phyloP scores from a whole-genome alignment of 129 eudicot species.

The Escallonia herrerae region DNA sequence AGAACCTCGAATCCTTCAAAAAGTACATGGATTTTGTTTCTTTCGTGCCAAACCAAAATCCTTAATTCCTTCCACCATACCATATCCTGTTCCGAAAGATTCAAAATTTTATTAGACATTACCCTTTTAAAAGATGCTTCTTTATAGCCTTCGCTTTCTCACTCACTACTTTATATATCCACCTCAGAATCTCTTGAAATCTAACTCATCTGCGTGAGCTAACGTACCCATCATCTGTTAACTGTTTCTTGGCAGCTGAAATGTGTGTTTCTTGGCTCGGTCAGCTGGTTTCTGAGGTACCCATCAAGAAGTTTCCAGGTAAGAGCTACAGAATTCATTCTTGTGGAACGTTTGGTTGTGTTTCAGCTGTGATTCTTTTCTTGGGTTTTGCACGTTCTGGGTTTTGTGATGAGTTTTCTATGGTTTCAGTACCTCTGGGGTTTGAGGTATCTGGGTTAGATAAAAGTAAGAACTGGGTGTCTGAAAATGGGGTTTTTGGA shows the following conservation, averaged over 20 bases:
- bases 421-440: conserved; percentile 46
- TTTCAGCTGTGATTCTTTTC: conserved; percentile 24
- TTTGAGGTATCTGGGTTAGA: conserved; percentile 49
- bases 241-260: conserved; percentile 26
- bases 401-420: conserved; percentile 30
- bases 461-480: conserved; percentile 37
- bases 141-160: conserved; percentile 29
- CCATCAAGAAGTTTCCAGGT: conserved; percentile 40
- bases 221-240: conserved; percentile 1
- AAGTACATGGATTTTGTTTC: conserved; percentile 33
- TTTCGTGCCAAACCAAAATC: conserved; percentile 1
- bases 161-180: conserved; percentile 25
- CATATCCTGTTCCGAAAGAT: conserved; percentile 23
- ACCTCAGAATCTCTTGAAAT: conserved; percentile 32
- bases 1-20: conserved; percentile 33
- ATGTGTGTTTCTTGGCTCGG: conserved; percentile 40
- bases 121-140: conserved; percentile 6
- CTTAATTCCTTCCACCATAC: background rate
- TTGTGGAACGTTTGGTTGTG: conserved; percentile 10
- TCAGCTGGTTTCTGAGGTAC: conserved; percentile 21
- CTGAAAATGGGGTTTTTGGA: conserved; percentile 62
- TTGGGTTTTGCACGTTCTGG: conserved; percentile 35
- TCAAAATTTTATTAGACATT: conserved; percentile 14
- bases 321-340: conserved; percentile 20
- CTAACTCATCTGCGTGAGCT: conserved; percentile 32